Base-by-base conservation (phyloP, 805 yeast species). In the Sugiyamaella americana region DNA sequence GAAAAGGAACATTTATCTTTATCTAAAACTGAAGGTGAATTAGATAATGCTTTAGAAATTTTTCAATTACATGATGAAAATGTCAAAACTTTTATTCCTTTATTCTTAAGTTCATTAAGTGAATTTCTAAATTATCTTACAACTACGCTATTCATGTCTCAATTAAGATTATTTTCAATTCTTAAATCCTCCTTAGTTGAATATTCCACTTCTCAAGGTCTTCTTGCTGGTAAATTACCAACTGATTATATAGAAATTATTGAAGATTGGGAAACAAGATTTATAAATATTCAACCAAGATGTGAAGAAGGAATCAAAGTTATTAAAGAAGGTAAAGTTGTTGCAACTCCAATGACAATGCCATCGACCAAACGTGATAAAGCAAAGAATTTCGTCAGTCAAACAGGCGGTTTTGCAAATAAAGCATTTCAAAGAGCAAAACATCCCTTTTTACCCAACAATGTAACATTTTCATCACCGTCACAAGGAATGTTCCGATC, bases 381-480 rank as follows among this genome's bases (percentile, higher is more conserved):
- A 18, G 55, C 51, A 37, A 46, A 72, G 53, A 29, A 43, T 37
- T 63, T 71, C 23, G 63, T 68, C 36, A 72, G 69, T 29, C 47
- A 49, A 4, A 46, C 53, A n/a, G 46, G 47, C 5, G 48, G 43
- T 23, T 37, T 57, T 6, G 50, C 58, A 18, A 43, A 44, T 10
- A 18, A 45, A 20, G 51, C 44, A 23, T 40, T 46, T 40, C 41
- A 43, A 11, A 30, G 50, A 23, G 51, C 52, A 24, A 53, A 49
- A 26, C 56, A 55, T 40, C 54, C 54, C 2, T 41, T 48, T 17
- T 34, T 45, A 11, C 20, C 49, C 16, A 34, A 39, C 5, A 23
- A 35, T 10, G 51, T 56, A 44, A 46, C 42, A 22, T 50, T 58
- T 37, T 53, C 58, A 3, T 55, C 58, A 3, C 56, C 61, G 1